Conservation (phyloP, 75 land plant species). For the Cupressus sempervirens region DNA sequence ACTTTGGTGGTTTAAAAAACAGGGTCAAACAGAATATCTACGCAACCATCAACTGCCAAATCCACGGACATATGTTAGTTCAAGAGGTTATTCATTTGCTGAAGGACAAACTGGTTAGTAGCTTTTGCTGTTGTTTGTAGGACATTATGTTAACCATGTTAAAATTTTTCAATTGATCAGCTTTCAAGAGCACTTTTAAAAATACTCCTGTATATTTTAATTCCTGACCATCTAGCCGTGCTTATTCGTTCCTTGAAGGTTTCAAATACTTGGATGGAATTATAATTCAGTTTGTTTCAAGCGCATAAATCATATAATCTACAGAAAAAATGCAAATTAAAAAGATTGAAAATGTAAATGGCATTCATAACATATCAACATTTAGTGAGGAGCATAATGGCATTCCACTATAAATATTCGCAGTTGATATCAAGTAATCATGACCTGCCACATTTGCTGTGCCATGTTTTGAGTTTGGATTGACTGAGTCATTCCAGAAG, state of each 20-base stretch:
- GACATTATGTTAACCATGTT: neutral
- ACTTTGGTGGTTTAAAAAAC: conserved; percentile 3
- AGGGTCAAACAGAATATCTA: conserved; percentile 81
- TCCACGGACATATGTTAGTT: conserved; percentile 69
- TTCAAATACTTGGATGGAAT: neutral
- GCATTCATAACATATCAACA: neutral
- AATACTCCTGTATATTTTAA: neutral
- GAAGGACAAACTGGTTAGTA: conserved; percentile 71
- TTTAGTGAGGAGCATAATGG: neutral
- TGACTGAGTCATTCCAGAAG: too few relatives aligned
- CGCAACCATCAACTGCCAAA: conserved; percentile 81
- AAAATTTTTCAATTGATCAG: neutral
- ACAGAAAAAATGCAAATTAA: neutral
- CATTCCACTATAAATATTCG: neutral
- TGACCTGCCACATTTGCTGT: too few relatives aligned
- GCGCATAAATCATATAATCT: neutral
- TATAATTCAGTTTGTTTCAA: neutral
- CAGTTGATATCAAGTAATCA: too few relatives aligned
- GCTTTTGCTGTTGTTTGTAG: neutral
- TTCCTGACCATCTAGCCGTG: neutral
- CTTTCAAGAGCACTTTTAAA: neutral
- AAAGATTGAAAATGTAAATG: neutral
- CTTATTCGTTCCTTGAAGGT: neutral
- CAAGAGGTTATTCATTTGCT: conserved; percentile 67
- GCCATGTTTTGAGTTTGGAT: too few relatives aligned